Conservation (phyloP, 2,329 filamentous ascomycete species). For the Calonectria ilicicola region DNA sequence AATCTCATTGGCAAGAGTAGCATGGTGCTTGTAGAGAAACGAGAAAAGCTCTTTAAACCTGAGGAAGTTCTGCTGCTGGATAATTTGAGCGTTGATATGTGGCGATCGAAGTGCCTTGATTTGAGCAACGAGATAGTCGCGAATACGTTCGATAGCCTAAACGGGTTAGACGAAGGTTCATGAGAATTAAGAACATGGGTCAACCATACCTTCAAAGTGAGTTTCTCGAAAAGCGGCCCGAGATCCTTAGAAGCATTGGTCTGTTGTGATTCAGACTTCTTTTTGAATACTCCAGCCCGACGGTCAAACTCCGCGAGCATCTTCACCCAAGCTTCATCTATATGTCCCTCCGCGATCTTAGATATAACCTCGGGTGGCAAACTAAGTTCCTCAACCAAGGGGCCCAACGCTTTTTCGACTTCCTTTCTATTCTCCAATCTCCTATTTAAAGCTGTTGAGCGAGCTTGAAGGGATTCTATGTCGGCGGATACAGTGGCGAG, state of each 20-base stretch:
- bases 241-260: constrained; percentile 87
- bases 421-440: constrained; percentile 89
- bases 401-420: constrained; percentile 88
- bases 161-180: constrained; percentile 14
- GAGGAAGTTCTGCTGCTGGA: constrained; percentile 92
- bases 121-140: constrained; percentile 93
- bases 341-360: constrained; percentile 87
- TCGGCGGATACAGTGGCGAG: constrained; percentile 92
- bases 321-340: constrained; percentile 91
- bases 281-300: constrained; percentile 78
- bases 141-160: constrained; percentile 89
- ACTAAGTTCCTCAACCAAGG: constrained; percentile 91
- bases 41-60: constrained; percentile 89
- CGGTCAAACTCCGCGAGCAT: constrained; percentile 87
- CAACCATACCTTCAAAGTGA: constrained; percentile 78
- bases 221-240: constrained; percentile 84
- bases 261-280: constrained; percentile 69
- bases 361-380: constrained; percentile 86
- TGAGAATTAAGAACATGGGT: too few relatives aligned
- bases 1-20: constrained; percentile 89
- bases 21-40: constrained; percentile 86
- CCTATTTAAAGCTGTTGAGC: constrained; percentile 85
- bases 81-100: constrained; percentile 96
- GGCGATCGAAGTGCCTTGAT: constrained; percentile 95
- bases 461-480: constrained; percentile 91